Percentiles rank a stretch among this genome's conserved stretches.
These are phyloP conservation scores for Amborella trichopoda DNA, from an alignment of 164 flowering plant genomes.

Conservation along the genomic window DNA sequence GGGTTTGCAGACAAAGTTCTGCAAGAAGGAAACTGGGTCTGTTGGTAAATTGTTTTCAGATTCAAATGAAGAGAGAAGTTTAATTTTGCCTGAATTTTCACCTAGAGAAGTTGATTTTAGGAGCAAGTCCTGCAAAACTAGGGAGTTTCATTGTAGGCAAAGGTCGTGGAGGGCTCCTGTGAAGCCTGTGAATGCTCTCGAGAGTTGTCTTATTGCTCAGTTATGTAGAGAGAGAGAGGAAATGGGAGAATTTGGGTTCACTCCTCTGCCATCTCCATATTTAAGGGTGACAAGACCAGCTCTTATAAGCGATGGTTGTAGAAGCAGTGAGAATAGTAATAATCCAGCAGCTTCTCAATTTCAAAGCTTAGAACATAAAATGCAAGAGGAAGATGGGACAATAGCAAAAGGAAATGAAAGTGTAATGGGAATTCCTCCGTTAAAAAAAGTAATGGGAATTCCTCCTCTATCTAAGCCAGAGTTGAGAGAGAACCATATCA, in stretches of 20 bases:
- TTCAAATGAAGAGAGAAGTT: conserved; percentile 9
- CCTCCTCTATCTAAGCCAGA: conserved; percentile 24
- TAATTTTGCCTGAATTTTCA: conserved; percentile 12
- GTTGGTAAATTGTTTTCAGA: not conserved
- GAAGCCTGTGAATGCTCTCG: conserved; percentile 48
- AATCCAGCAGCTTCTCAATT: conserved; percentile 9
- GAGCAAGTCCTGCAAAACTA: conserved; percentile 14
- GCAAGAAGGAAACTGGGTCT: not conserved
- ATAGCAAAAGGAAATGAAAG: not conserved
- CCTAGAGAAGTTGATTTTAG: conserved; percentile 11
- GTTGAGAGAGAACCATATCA: conserved; percentile 14
- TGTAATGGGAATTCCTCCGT: not conserved
- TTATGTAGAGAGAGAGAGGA: conserved; percentile 35
- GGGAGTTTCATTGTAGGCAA: conserved; percentile 26
- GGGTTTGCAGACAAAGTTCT: not conserved
- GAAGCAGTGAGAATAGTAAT: conserved; percentile 26
- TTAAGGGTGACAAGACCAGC: conserved; percentile 36
- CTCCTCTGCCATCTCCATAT: conserved; percentile 25
- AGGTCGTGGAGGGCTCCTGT: conserved; percentile 9
- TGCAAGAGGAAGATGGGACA: conserved; percentile 4
- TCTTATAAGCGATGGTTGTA: conserved; percentile 46
- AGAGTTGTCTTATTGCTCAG: conserved; percentile 73
- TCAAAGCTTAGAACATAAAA: conserved; percentile 10
- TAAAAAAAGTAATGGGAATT: conserved; percentile 15
- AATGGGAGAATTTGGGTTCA: conserved; percentile 40